Evolutionary conservation across 345 rosid species (phyloP), one percentile per base, ranked within the genome.

Genomic region (Noccaea caerulescens): DNA sequence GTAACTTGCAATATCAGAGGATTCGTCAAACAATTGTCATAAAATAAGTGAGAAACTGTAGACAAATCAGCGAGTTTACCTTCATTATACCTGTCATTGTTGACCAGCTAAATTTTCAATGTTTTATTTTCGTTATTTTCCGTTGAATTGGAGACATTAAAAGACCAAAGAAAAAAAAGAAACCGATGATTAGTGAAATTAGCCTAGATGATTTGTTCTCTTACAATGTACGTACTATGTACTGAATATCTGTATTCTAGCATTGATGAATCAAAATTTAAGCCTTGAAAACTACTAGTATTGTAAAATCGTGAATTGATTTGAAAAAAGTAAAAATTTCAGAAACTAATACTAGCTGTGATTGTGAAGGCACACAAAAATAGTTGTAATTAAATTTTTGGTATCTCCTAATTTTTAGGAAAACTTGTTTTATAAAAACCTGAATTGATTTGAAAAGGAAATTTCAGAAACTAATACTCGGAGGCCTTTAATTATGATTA

Each of bases 41-140:
- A 20, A 38, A 61, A 61, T 61, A 60, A 61, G 52, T 32, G 34
- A 60, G 58, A 50, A 71, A 18, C 27, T 41, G 12, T 13, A 27
- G 30, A 27, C 30, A 27, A 27, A 27, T 27, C 2, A 27, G 30
- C 30, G 30, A n/a, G 3, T 27, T 27, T 27, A 27, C 30, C 4
- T 4, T 27, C 16, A 58, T 14, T 51, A 61, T 42, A 18, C 41
- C 34, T 70, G 67, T 50, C 67, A 59, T 60, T 50, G 75, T 41
- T 71, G 68, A 71, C 75, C 42, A 71, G 53, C 36, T 53, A 51
- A 10, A 51, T 53, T 71, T 39, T 10, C n/a, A 16, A 37, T 25
- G 8, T 33, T 32, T 71, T 50, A 32, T 38, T 36, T 38, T 10
- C 39, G 6, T 36, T 49, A 27, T 59, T 34, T 10, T 59, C 43